Conservation (phyloP, 2,329 filamentous ascomycete genomes). For the Eutypella sp. region DNA sequence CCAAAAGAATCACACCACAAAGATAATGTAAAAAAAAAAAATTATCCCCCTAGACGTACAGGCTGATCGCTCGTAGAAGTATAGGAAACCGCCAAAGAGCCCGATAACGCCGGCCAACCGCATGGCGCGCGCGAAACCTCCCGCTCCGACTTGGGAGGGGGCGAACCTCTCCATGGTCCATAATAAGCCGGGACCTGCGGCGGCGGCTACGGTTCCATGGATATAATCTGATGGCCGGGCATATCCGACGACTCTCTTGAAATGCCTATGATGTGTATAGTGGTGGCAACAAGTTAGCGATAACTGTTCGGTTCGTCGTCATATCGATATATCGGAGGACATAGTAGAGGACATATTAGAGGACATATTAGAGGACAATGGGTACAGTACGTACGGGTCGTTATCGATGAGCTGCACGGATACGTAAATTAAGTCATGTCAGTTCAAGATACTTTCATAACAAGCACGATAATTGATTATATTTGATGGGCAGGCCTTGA, state of each 20-base stretch:
- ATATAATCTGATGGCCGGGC: slow-evolving; percentile 80
- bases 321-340: not conserved
- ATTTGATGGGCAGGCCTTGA: slow-evolving; percentile 21
- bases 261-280: slow-evolving; percentile 63
- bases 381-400: slow-evolving; percentile 71
- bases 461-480: slow-evolving; percentile 24
- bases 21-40: no score
- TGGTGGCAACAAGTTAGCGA: no score
- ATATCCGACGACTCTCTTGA: slow-evolving; percentile 85
- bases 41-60: slow-evolving; percentile 61
- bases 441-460: slow-evolving; percentile 33
- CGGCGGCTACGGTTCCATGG: slow-evolving; percentile 61
- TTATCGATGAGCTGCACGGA: slow-evolving; percentile 86
- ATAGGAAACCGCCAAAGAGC: slow-evolving; percentile 71
- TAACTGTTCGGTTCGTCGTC: slow-evolving; percentile 4
- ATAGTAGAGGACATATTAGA: no score
- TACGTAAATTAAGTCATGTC: slow-evolving; percentile 21
- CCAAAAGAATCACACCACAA: no score
- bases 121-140: slow-evolving; percentile 78
- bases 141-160: slow-evolving; percentile 78
- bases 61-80: slow-evolving; percentile 78
- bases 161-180: slow-evolving; percentile 76
- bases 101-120: slow-evolving; percentile 71
- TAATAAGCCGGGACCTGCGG: slow-evolving; percentile 70
- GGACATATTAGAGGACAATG: slow-evolving; percentile 1